Evolutionary conservation across 441 rosid genomes (phyloP), one percentile per base, ranked within the genome.

Genomic region (Arabidopsis lyrata): DNA sequence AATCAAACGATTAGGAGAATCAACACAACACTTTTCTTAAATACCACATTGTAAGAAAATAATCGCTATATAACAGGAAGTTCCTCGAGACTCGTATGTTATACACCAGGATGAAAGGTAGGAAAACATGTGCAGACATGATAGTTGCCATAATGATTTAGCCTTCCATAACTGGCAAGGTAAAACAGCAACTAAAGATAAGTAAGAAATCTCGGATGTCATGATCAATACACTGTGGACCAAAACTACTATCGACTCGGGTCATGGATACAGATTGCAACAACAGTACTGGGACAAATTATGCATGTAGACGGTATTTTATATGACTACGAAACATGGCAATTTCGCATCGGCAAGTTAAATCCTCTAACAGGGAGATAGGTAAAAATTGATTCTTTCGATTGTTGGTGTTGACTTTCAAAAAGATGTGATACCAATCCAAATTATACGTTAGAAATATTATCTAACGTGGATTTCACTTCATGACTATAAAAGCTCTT

Each of bases 81-180:
- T 18, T 57, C 16, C 39, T 45, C 56, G 2, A 32, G 47, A 52
- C 48, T 73, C 12, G 7, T 55, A 64, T 15, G n/a, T 13, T 54
- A 61, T 38, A 61, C 44, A 36, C 15, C 9, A 18, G 16, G 50
- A 52, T 44, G 55, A 32, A 44, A 20, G 48, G 47, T 35, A 6
- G 22, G 3, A 3, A 58, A 64, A 55, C 58, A 64, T 63, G 56
- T 34, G 57, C 56, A 63, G 45, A 39, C 27, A 63, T 41, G 41
- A 54, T n/a, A 5, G 29, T 41, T 53, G 11, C 2, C 27, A 24
- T 39, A 53, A 10, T 29, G 68, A 52, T 31, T 39, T 24, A 54
- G 53, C 34, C 44, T 57, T 5, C 75, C 42, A 38, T 35, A 50
- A 49, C 61, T 38, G 6, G 31, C 22, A 24, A 61, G 32, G 61